Base-by-base conservation (phyloP, 108 stramenopile genomes). In the Cyclotella atomus region DNA sequence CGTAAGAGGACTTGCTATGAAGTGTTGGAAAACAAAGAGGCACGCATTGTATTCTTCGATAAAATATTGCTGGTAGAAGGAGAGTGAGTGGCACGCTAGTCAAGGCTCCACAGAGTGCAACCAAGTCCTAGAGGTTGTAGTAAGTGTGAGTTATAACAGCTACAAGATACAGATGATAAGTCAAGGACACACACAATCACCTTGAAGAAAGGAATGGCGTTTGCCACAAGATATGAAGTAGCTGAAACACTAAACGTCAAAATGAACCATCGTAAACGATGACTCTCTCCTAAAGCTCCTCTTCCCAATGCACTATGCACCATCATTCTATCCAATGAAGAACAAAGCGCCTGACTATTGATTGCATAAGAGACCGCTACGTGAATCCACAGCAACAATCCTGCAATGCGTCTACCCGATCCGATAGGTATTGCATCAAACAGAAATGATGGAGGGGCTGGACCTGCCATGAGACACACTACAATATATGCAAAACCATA, bases 311-410 rank as follows among this genome's bases (percentile, higher is more conserved):
- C 60, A 61, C 59, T 57, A 38, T 81, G 59, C 47, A 85, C 82
- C 38, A 80, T 81, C 12, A 83, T 30, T 30, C 88, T 84, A 65
- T 92, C 91, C 59, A 89, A 66, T 7, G 85, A 86, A n/a, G 84
- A 63, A 68, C 88, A 89, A 60, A 92, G 80, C 16, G 88, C 91
- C 59, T 92, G 88, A 21, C 82, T 83, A 64, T 92, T 92, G 55
- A 92, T 92, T 24, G 91, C 88, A 60, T 87, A 92, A 15, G 84
- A 85, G 2, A 92, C 91, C 8, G 84, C 87, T 1, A 92, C 87
- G 75, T 92, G 91, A 29, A 83, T 36, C 84, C 87, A 89, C 20
- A 92, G 74, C n/a, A 89, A 64, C 19, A 85, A 81, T 1, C 88
- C 91, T 6, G 83, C 91, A 5, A 88, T 20, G 15, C 86, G 81